These are phyloP conservation scores for Helichrysum umbraculigerum DNA, from an alignment of 129 eudicot species.

Conservation along the genomic window DNA sequence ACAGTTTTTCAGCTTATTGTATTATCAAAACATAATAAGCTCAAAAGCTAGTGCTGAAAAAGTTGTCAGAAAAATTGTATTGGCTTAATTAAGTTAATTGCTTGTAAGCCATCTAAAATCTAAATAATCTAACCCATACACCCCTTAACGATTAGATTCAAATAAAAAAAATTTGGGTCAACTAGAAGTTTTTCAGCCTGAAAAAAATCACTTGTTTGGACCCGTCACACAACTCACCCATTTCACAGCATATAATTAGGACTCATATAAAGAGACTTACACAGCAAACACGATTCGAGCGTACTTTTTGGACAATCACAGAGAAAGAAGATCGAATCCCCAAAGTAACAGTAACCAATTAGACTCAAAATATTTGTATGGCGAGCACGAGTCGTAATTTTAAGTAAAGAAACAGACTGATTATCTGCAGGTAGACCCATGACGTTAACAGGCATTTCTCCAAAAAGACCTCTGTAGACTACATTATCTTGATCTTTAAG, in stretches of 20 bases:
- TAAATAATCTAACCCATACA: too few relatives aligned
- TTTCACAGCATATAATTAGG: neutral
- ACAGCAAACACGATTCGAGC: conserved; percentile 38
- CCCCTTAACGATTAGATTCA: neutral
- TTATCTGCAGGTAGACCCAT: conserved; percentile 32
- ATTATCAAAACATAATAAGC: too few relatives aligned
- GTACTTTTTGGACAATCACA: conserved; percentile 38
- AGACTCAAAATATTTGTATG: conserved; percentile 46
- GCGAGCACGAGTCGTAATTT: conserved; percentile 40
- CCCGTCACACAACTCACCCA: neutral
- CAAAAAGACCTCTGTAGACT: conserved; percentile 28
- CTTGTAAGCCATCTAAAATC: too few relatives aligned
- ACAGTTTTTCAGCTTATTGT: too few relatives aligned
- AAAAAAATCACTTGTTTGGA: conserved; percentile 6
- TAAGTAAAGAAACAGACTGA: conserved; percentile 32
- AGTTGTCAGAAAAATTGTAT: too few relatives aligned
- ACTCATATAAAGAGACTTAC: conserved; percentile 33
- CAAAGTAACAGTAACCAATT: conserved; percentile 37
- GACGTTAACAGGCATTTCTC: conserved; percentile 35
- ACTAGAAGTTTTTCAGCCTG: neutral
- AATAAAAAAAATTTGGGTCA: neutral
- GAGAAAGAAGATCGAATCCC: conserved; percentile 36
- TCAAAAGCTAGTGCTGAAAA: too few relatives aligned
- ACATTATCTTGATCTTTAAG: conserved; percentile 20
- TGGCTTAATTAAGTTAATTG: neutral